Base-by-base conservation (phyloP, 2,329 filamentous ascomycete genomes). In the Tolypocladium guangdongense region DNA sequence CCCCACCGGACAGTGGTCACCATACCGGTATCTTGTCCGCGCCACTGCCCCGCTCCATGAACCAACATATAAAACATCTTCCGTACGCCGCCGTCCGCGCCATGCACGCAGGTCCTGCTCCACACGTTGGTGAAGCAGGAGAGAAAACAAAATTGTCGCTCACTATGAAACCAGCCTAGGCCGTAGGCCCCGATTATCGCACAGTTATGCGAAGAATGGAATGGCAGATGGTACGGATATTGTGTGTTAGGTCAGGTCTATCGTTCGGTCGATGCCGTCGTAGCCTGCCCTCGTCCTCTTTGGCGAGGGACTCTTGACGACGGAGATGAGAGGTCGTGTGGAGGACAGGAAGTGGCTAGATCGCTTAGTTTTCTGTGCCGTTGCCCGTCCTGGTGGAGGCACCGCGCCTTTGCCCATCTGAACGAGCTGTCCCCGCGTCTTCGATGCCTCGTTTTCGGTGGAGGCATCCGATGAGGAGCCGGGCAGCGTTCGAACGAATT, bases 211-310 rank as follows among this genome's bases (percentile, higher is more conserved):
- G 5, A n/a, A 47, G 10, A 10, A 14, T 20, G 18, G 10, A 10
- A 14, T 20, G 18, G 24, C 27, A 5, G 7, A 2, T n/a, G 27
- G 18, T 6, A 33, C 27, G 18, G 18, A 14, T 20, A 8, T 12
- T 20, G n/a, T 7, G n/a, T 7, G n/a, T 55, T 39, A 56, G 18
- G 54, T 60, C 36, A 57, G 35, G 39, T 60, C 59, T 14, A 57
- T 35, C 11, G 57, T 50, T n/a, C 60, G 58, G 24, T 68, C 67
- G 41, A 69, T 60, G n/a, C 67, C 67, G 49, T 66, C 64, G 53
- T 69, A 69, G 38, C 45, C 18, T 12, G 56, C 52, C 38, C n/a
- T 12, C 20, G 18, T 12, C 20, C 2, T 20, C 27, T 18, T 47
- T n/a, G 43, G 43, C 27, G 27, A 33, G n/a, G 10, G 4, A 8